A percentile compares a stretch with the other conserved stretches of the same genome.
phyloP scores from a whole-genome alignment of 257 asterid genomes.

The Solanum okadae region DNA sequence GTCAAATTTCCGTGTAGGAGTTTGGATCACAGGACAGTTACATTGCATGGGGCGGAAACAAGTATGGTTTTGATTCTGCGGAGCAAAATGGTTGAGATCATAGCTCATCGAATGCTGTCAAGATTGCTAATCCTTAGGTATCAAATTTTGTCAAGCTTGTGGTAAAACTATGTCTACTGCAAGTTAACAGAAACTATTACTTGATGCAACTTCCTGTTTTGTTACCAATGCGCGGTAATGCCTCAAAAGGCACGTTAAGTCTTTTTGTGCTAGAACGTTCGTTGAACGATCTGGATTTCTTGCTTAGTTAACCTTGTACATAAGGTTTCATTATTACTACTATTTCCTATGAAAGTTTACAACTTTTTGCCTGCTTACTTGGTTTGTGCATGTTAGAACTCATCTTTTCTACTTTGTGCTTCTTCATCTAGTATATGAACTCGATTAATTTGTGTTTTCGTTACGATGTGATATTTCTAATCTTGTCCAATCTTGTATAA shows the following conservation, averaged over 20 bases:
- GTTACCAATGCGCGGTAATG: not conserved
- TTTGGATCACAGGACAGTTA: slow-evolving; percentile 84
- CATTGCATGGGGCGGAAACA: slow-evolving; percentile 75
- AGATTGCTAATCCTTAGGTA: not conserved
- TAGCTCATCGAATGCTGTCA: not conserved
- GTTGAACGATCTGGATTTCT: not conserved
- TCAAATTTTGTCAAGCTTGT: slow-evolving; percentile 6
- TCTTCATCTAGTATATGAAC: not conserved
- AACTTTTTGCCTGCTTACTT: not conserved
- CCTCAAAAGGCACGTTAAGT: not conserved
- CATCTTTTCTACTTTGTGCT: not conserved
- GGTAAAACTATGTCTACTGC: not conserved
- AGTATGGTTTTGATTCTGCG: slow-evolving; percentile 12
- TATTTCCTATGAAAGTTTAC: not conserved
- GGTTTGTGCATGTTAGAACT: not conserved
- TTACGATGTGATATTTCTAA: too few relatives aligned
- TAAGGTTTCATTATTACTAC: not conserved
- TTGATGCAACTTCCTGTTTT: not conserved
- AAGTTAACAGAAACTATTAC: not conserved
- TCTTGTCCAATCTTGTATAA: too few relatives aligned
- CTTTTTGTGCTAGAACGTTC: not conserved
- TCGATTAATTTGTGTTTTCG: too few relatives aligned
- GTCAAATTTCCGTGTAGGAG: slow-evolving; percentile 35
- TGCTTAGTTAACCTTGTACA: not conserved
- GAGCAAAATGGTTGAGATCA: slow-evolving; percentile 17